phyloP scores from a whole-genome alignment of 1,284 basidiomycete genomes.

The Leccinum fuscescens region DNA sequence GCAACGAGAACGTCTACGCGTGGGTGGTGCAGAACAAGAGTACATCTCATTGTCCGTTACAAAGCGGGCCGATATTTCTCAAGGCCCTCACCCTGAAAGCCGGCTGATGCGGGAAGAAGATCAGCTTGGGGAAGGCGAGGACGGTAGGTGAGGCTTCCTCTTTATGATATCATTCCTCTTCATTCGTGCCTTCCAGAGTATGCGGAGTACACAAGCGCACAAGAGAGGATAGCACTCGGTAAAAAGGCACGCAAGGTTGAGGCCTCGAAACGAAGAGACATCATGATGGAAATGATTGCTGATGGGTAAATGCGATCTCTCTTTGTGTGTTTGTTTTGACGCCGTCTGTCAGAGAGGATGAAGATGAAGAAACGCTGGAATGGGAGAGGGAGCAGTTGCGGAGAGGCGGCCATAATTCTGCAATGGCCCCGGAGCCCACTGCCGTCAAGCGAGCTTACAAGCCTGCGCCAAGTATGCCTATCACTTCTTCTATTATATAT shows the following conservation, averaged over 20 bases:
- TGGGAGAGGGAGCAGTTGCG: slow-evolving; percentile 90
- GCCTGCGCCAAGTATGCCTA: slow-evolving; percentile 68
- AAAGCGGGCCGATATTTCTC: slow-evolving; percentile 47
- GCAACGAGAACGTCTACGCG: slow-evolving; percentile 65
- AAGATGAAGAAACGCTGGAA: slow-evolving; percentile 85
- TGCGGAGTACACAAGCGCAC: slow-evolving; percentile 86
- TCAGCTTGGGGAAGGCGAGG: slow-evolving; percentile 89
- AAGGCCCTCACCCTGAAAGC: slow-evolving; percentile 88
- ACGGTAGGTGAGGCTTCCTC: slow-evolving; percentile 57
- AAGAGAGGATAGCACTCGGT: slow-evolving; percentile 83
- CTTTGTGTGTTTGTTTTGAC: slow-evolving; percentile 14
- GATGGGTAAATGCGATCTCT: slow-evolving; percentile 62
- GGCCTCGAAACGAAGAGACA: slow-evolving; percentile 65
- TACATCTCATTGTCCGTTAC: slow-evolving; percentile 82
- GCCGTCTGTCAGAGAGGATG: slow-evolving; percentile 57
- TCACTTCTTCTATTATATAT: not conserved
- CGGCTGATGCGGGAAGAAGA: slow-evolving; percentile 89
- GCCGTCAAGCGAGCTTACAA: slow-evolving; percentile 61
- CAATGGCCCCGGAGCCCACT: slow-evolving; percentile 27
- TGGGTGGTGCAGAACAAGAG: slow-evolving; percentile 57
- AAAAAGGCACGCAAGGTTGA: slow-evolving; percentile 81
- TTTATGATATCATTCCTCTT: slow-evolving; percentile 10
- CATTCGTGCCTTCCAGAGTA: slow-evolving; percentile 53
- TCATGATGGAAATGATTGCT: slow-evolving; percentile 84
- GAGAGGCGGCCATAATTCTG: slow-evolving; percentile 59